phyloP scores from a whole-genome alignment of 1,139 yeast genomes.

The Sugiyamaella paludigena region DNA sequence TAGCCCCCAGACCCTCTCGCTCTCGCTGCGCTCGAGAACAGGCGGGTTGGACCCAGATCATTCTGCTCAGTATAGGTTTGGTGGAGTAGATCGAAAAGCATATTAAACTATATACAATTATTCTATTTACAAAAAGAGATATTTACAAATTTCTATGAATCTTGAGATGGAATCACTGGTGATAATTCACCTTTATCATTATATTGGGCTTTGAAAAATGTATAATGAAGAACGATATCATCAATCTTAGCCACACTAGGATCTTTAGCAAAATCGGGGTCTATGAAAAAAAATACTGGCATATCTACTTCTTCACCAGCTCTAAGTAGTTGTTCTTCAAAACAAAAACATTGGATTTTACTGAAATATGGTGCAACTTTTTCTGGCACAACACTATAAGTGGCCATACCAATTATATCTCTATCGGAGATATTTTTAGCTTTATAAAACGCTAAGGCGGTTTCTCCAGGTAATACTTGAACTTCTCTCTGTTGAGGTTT shows the following conservation, averaged over 20 bases:
- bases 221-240: slow-evolving; percentile 86
- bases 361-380: slow-evolving; percentile 94
- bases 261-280: slow-evolving; percentile 95
- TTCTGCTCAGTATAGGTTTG: too few relatives aligned
- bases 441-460: slow-evolving; percentile 92
- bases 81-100: neutral
- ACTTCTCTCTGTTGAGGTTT: slow-evolving; percentile 95
- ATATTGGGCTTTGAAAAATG: slow-evolving; percentile 64
- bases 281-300: slow-evolving; percentile 98
- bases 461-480: slow-evolving; percentile 92
- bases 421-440: slow-evolving; percentile 83
- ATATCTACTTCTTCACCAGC: slow-evolving; percentile 99
- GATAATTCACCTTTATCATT: slow-evolving; percentile 31
- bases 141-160: neutral
- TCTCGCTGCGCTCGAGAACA: too few relatives aligned
- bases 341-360: slow-evolving; percentile 96
- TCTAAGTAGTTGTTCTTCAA: slow-evolving; percentile 88
- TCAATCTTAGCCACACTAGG: slow-evolving; percentile 90
- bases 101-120: neutral
- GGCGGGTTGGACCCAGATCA: too few relatives aligned
- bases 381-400: slow-evolving; percentile 94
- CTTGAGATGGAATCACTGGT: slow-evolving; percentile 22
- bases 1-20: too few relatives aligned
- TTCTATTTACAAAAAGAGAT: neutral
- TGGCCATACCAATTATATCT: slow-evolving; percentile 97